Evolutionary conservation across 352 stramenopile genomes (phyloP).

Genomic region (Globisporangium okanoganense): DNA sequence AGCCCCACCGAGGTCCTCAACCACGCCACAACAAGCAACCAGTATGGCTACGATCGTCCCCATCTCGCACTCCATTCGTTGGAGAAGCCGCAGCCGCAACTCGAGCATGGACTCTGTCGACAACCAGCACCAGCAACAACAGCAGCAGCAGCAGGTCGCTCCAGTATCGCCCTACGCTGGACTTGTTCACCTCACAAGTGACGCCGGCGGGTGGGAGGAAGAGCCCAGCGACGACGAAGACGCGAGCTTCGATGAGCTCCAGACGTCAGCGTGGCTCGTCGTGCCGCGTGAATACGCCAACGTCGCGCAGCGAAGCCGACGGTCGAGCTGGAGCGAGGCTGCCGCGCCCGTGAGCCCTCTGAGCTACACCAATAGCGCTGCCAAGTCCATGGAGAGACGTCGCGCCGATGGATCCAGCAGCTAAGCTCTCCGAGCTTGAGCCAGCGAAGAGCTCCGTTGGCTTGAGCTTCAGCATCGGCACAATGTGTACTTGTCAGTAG

Average conservation of each 20-base stretch:
- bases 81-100: constrained; percentile 48
- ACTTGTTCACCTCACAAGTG: neutral
- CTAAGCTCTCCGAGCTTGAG: neutral
- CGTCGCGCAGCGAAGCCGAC: neutral
- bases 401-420: neutral
- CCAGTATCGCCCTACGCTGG: neutral
- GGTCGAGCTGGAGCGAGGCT: neutral
- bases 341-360: neutral
- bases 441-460: neutral
- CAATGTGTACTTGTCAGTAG: neutral
- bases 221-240: constrained; percentile 24
- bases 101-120: constrained; percentile 33
- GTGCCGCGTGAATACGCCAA: constrained; percentile 35
- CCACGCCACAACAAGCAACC: neutral
- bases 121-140: constrained; percentile 3
- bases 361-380: neutral
- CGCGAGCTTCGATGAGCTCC: constrained; percentile 27
- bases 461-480: neutral
- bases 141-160: constrained; percentile 5
- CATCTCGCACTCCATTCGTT: constrained; percentile 50
- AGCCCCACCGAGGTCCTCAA: neutral
- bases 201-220: constrained; percentile 8
- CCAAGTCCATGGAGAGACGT: constrained; percentile 9
- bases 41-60: constrained; percentile 62
- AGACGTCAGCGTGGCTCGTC: constrained; percentile 38